Conservation (phyloP, 371 early-diverging fungal genomes). For the Mucor plumbeus region DNA sequence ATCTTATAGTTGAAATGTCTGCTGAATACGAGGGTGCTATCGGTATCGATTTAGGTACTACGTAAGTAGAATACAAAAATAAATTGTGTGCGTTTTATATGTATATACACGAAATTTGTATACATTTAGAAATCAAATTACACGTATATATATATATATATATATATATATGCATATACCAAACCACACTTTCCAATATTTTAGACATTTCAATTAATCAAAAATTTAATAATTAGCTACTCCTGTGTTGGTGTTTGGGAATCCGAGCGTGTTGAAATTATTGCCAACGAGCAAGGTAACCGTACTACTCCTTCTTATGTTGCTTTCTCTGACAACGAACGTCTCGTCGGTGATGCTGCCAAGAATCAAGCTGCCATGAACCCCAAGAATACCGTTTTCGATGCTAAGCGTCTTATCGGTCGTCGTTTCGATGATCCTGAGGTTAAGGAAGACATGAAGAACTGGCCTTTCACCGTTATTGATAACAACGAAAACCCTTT, state of each 20-base stretch:
- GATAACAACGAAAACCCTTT: slow-evolving; percentile 76
- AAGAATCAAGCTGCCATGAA: slow-evolving; percentile 87
- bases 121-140: neutral
- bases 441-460: slow-evolving; percentile 90
- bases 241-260: slow-evolving; percentile 77
- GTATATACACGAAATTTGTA: neutral
- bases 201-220: slow-evolving; percentile 34
- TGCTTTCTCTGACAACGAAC: slow-evolving; percentile 84
- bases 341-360: slow-evolving; percentile 90
- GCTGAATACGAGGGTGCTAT: slow-evolving; percentile 75
- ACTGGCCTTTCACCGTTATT: slow-evolving; percentile 86
- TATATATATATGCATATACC: neutral
- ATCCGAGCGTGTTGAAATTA: slow-evolving; percentile 75
- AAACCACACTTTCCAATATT: neutral
- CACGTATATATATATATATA: neutral
- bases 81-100: neutral
- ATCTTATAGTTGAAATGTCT: slow-evolving; percentile 53
- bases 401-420: slow-evolving; percentile 97
- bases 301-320: slow-evolving; percentile 93
- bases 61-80: slow-evolving; percentile 21
- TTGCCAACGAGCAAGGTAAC: slow-evolving; percentile 93
- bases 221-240: slow-evolving; percentile 69
- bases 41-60: slow-evolving; percentile 64
- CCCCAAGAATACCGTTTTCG: slow-evolving; percentile 90
- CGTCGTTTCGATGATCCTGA: slow-evolving; percentile 89